phyloP scores from a whole-genome alignment of 192 early-diverging fungal genomes.

The Thamnidium elegans region DNA sequence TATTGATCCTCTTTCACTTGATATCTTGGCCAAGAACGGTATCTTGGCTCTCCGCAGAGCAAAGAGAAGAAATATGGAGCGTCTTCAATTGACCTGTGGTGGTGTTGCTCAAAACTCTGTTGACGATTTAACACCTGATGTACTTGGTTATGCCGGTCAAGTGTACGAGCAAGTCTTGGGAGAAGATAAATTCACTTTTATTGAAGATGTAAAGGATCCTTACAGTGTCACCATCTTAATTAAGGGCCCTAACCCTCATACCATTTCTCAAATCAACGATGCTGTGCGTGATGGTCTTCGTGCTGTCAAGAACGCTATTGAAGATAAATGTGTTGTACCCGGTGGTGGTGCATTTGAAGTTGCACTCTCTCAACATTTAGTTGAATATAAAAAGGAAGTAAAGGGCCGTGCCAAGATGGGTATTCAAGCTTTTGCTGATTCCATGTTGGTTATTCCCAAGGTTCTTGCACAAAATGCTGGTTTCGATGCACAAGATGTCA shows the following conservation, averaged over 20 bases:
- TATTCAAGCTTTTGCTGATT: constrained; percentile 95
- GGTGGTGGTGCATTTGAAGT: constrained; percentile 97
- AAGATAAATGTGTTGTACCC: constrained; percentile 86
- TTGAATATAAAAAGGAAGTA: constrained; percentile 84
- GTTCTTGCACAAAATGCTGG: constrained; percentile 93
- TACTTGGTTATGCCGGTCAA: constrained; percentile 87
- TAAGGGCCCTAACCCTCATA: constrained; percentile 93
- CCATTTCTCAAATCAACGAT: constrained; percentile 93
- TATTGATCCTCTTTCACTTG: constrained; percentile 95
- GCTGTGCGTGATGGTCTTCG: constrained; percentile 97
- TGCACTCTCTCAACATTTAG: constrained; percentile 77
- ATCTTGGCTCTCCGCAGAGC: constrained; percentile 95
- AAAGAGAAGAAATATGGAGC: constrained; percentile 99
- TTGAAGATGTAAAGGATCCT: constrained; percentile 92
- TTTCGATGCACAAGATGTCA: constrained; percentile 93
- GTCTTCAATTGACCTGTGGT: constrained; percentile 92
- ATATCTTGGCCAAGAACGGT: constrained; percentile 92
- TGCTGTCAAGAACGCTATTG: constrained; percentile 97
- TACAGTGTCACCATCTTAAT: constrained; percentile 90
- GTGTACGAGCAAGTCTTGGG: constrained; percentile 95
- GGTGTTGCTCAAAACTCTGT: constrained; percentile 97
- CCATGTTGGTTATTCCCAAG: constrained; percentile 95
- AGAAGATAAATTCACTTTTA: constrained; percentile 98
- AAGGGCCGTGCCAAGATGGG: constrained; percentile 96
- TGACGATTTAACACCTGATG: constrained; percentile 82